Evolutionary conservation across 495 filamentous ascomycete species (phyloP).

Genomic region (Paragyromitra xinjiangensis): DNA sequence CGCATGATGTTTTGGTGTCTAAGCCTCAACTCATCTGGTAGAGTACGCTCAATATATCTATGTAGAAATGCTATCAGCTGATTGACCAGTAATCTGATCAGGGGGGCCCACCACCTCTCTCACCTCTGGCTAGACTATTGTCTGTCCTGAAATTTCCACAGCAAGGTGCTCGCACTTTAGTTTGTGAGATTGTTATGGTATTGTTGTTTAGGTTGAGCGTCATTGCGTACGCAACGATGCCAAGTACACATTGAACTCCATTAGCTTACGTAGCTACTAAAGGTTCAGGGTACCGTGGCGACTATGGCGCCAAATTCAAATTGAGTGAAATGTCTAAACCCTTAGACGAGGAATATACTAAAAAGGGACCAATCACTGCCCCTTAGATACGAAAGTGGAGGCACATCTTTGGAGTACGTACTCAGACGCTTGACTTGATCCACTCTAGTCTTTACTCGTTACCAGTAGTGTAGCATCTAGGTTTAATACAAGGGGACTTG

Average conservation of each 20-base stretch:
- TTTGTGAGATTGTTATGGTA: not conserved
- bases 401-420: not conserved
- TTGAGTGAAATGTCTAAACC: not conserved
- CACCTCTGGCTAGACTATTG: not conserved
- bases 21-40: not conserved
- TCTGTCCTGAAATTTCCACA: not conserved
- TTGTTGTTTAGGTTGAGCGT: not conserved
- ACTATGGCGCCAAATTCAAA: constrained; percentile 8
- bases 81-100: not conserved
- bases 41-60: not conserved
- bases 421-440: not conserved
- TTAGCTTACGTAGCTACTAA: not conserved
- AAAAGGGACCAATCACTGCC: not conserved
- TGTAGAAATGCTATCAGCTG: not conserved
- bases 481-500: constrained; percentile 27
- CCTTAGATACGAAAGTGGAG: no score
- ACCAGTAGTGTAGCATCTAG: constrained; percentile 17
- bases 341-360: not conserved
- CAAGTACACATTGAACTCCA: not conserved
- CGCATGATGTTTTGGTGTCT: not conserved
- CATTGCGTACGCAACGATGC: not conserved
- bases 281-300: not conserved
- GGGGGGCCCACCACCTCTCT: not conserved
- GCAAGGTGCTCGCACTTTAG: not conserved
- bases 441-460: constrained; percentile 21